Percentiles rank a stretch among this genome's conserved stretches.
These are phyloP conservation scores for Ophiostoma sp. DNA, from an alignment of 2,329 filamentous ascomycete genomes.

Conservation along the genomic window DNA sequence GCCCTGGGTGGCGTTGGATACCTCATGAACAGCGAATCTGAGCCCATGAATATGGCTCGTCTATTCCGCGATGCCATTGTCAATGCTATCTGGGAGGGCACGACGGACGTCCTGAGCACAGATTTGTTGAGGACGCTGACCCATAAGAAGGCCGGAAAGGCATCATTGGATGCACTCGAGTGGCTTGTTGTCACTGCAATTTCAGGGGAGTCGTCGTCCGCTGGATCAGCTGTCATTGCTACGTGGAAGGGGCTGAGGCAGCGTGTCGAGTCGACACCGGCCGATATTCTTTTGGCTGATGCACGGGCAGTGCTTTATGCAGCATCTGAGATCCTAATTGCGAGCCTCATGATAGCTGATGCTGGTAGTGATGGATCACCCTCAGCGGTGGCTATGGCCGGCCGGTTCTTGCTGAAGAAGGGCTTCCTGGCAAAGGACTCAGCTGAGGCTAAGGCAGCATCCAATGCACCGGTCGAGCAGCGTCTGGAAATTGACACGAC, in stretches of 20 bases:
- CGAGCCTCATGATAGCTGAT: slow-evolving; percentile 41
- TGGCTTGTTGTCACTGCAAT: slow-evolving; percentile 33
- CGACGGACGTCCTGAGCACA: slow-evolving; percentile 61
- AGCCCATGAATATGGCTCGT: slow-evolving; percentile 60
- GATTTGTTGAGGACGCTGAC: slow-evolving; percentile 46
- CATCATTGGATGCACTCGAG: slow-evolving; percentile 41
- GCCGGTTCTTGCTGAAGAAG: slow-evolving; percentile 36
- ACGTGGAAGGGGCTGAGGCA: slow-evolving; percentile 40
- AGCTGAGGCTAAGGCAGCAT: slow-evolving; percentile 14
- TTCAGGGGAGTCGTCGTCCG: not conserved
- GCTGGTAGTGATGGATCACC: slow-evolving; percentile 35
- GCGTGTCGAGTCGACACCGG: slow-evolving; percentile 34
- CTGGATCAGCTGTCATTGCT: slow-evolving; percentile 26
- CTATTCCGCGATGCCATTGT: slow-evolving; percentile 61
- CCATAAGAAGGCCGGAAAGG: slow-evolving; percentile 37
- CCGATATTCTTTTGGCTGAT: slow-evolving; percentile 41
- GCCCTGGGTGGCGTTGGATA: slow-evolving; percentile 62
- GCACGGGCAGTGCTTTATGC: slow-evolving; percentile 43
- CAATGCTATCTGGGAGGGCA: slow-evolving; percentile 58
- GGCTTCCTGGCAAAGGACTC: slow-evolving; percentile 29
- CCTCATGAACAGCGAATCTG: slow-evolving; percentile 54
- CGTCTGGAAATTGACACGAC: slow-evolving; percentile 33
- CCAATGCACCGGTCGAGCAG: slow-evolving; percentile 26
- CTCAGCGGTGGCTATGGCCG: slow-evolving; percentile 38
- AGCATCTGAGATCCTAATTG: slow-evolving; percentile 42